Evolutionary conservation across 371 early-diverging fungal species (phyloP), one percentile per base, ranked within the genome.

Genomic region (Amoeboaphelidium protococcarum): DNA sequence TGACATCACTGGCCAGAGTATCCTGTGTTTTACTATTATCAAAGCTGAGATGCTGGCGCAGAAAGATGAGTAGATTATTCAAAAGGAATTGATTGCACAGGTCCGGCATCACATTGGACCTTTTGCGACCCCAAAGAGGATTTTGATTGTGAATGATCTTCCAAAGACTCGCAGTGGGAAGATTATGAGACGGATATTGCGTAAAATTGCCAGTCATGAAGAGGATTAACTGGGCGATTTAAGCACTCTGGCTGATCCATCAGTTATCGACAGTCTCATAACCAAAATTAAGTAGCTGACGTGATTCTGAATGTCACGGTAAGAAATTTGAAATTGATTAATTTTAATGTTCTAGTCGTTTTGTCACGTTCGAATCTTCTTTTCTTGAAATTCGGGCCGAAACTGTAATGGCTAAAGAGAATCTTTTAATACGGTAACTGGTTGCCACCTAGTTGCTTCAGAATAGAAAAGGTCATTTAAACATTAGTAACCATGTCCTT

Each of bases 151-250:
- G 10, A 66, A 66, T 16, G 92, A 88, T 52, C 63, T 98, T 48
- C 98, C 98, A 51, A 95, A 98, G 67, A 98, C 98, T 6, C 73
- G 94, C 12, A 81, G 80, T n/a, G 97, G 97, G 41, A 96, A 96
- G 63, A 83, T 67, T 46, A 61, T 67, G 63, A 48, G 67, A 45
- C 73, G 97, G 51, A 77, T 95, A 48, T 63, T 97, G 60, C 68
- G 94, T 51, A 91, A 87, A 69, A 71, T 91, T 52, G 79, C 88
- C 23, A 74, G 69, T 19, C 57, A 53, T 6, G 62, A 58, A 22
- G 48, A 23, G 22, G 79, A 77, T 55, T 71, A 76, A 52, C 61
- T 90, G 27, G 91, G 91, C 31, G 91, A 90, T 58, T 60, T 78
- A 42, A 73, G 73, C 21, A 89, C 92, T 1, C 61, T 90, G 54